A percentile compares a stretch with the other conserved stretches of the same genome.
phyloP scores from a whole-genome alignment of 2,329 filamentous ascomycete species.

The Dothidotthia symphoricarpi region DNA sequence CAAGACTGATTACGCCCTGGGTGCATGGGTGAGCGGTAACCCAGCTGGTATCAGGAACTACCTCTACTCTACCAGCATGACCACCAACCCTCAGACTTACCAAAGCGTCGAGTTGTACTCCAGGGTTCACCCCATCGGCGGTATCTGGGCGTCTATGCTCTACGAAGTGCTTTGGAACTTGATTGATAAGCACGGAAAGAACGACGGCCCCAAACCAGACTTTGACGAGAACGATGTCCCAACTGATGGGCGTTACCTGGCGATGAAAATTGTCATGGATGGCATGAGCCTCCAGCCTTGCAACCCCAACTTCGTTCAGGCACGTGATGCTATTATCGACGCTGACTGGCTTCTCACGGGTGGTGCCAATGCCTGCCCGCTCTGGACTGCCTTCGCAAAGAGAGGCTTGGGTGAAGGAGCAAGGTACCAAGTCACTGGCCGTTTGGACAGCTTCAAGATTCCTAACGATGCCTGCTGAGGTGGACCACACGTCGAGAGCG shows the following conservation, averaged over 20 bases:
- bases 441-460: constrained; percentile 25
- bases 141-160: constrained; percentile 54
- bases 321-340: constrained; percentile 57
- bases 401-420: constrained; percentile 51
- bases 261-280: constrained; percentile 55
- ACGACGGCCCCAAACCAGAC: constrained; percentile 43
- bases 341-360: constrained; percentile 54
- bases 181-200: constrained; percentile 57
- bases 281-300: constrained; percentile 58
- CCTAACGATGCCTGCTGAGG: constrained; percentile 18
- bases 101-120: constrained; percentile 42
- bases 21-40: constrained; percentile 51
- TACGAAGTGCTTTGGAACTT: constrained; percentile 61
- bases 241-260: constrained; percentile 53
- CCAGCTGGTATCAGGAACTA: constrained; percentile 50
- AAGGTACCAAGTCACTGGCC: constrained; percentile 15
- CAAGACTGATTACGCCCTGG: constrained; percentile 50
- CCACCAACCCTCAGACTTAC: constrained; percentile 55
- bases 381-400: constrained; percentile 59
- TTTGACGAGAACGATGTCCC: constrained; percentile 50
- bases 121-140: constrained; percentile 52
- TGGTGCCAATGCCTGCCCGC: constrained; percentile 51
- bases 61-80: constrained; percentile 53
- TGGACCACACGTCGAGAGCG: background rate
- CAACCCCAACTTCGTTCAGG: constrained; percentile 54